Base-by-base conservation (phyloP, 2,329 filamentous ascomycete species). In the Ceratocystis papillata region DNA sequence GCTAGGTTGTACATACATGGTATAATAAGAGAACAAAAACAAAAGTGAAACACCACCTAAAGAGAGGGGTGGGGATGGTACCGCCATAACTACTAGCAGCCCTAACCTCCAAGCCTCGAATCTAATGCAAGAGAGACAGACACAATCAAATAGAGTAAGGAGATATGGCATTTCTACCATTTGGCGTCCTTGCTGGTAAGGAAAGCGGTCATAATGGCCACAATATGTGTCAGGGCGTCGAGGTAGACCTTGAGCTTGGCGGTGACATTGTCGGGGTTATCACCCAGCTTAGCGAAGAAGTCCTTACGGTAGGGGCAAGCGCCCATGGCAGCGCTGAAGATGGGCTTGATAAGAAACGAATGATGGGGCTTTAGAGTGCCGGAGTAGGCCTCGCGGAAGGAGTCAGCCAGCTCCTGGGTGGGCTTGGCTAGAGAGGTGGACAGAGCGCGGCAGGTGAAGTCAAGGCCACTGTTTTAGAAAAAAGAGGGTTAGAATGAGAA, bases 251-350 rank as follows among this genome's bases (percentile, higher is more conserved):
- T 77, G 72, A 96, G 76, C 73, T 88, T 84, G 65, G 77, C 73
- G 59, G 80, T 72, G 62, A 94, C 87, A 76, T 87, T 83, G 37
- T 74, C 77, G 48, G 82, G 76, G 73, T 89, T 83, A 22, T 80
- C 79, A 46, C 89, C 91, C 55, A 99, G 81, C 83, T 96, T 96
- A 70, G 77, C 77, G 75, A 96, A 97, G 75, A 99, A 97, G 77
- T 93, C 89, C 75, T 89, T 90, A 71, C 93, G 85, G 81, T 96
- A 96, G 1, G 94, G 94, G 71, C 89, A 93, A 20, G 91, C 92
- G 71, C 84, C 84, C 91, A 99, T 96, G 75, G 93, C 93, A 69
- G 91, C 88, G 72, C 83, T 88, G 83, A 97, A 97, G 74, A 96
- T 82, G 68, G 90, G 90, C 82, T 96, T 96, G 72, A 96, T 79